Evolutionary conservation across 2,329 filamentous ascomycete species (phyloP).

Genomic region (Colletotrichum incanum): DNA sequence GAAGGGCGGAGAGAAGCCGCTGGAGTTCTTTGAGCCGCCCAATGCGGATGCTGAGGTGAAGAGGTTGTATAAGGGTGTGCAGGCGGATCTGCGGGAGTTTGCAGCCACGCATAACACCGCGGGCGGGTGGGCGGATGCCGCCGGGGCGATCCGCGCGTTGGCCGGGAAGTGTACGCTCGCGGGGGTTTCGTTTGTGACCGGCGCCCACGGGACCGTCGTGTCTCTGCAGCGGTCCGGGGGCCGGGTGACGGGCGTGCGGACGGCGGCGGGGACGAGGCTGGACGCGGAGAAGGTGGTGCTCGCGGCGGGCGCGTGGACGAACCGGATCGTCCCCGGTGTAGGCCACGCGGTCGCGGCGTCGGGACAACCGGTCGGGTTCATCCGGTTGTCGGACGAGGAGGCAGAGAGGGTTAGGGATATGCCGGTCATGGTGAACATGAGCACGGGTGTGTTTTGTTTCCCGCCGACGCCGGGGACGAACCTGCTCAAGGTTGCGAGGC

Average conservation of each 20-base stretch:
- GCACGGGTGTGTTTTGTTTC: constrained; percentile 69
- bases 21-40: constrained; percentile 41
- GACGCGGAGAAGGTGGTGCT: constrained; percentile 70
- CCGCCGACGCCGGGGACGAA: constrained; percentile 65
- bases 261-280: constrained; percentile 50
- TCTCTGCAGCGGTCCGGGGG: constrained; percentile 44
- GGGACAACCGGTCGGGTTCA: constrained; percentile 77
- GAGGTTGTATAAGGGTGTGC: constrained; percentile 23
- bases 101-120: constrained; percentile 46
- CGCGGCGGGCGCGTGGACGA: constrained; percentile 79
- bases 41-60: constrained; percentile 52
- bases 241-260: constrained; percentile 48
- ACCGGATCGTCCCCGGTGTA: constrained; percentile 65
- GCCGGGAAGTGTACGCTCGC: constrained; percentile 48
- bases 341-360: constrained; percentile 74
- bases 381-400: constrained; percentile 73
- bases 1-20: constrained; percentile 26
- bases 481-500: constrained; percentile 73
- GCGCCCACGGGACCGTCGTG: constrained; percentile 48
- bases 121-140: constrained; percentile 54
- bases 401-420: constrained; percentile 66
- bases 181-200: constrained; percentile 52
- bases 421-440: constrained; percentile 73
- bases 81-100: constrained; percentile 33
- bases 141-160: constrained; percentile 48